These are phyloP conservation scores for Colletotrichum agaves DNA, from an alignment of 2,329 filamentous ascomycete species.

Conservation along the genomic window DNA sequence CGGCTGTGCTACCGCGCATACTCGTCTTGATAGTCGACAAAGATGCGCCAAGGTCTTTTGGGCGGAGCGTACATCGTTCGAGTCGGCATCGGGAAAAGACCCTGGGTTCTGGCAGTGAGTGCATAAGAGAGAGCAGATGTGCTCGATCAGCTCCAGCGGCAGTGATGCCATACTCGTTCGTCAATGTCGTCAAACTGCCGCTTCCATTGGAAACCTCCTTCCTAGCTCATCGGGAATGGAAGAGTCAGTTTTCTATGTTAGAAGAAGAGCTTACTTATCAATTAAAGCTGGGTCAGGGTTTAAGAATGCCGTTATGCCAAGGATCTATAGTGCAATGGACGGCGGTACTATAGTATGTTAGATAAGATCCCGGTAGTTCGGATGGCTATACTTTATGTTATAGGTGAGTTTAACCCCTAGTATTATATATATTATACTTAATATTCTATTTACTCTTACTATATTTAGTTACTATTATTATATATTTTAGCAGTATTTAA, in stretches of 20 bases:
- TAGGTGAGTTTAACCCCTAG: too few species aligned
- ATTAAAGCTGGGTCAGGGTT: neutral
- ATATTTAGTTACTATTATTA: too few species aligned
- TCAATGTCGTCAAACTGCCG: neutral
- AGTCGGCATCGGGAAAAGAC: neutral
- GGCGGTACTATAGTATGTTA: neutral
- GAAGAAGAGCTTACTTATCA: neutral
- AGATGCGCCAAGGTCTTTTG: conserved; percentile 8
- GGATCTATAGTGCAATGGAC: neutral
- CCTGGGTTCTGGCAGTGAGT: conserved; percentile 8
- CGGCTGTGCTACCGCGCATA: conserved; percentile 26
- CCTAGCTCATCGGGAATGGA: too few species aligned
- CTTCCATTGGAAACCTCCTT: too few species aligned
- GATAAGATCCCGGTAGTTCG: too few species aligned
- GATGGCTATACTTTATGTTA: too few species aligned
- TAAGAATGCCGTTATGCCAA: neutral
- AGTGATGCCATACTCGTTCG: conserved; percentile 9
- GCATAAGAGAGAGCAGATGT: conserved; percentile 19
- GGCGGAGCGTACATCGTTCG: neutral
- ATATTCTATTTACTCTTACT: too few species aligned
- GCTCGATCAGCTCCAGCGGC: conserved; percentile 30
- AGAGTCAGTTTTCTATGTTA: too few species aligned
- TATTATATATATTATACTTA: too few species aligned
- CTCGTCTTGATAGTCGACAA: conserved; percentile 20
- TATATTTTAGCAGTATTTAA: too few species aligned